Evolutionary conservation across 805 yeast species (phyloP).

Genomic region (Starmerella vaccinii): DNA sequence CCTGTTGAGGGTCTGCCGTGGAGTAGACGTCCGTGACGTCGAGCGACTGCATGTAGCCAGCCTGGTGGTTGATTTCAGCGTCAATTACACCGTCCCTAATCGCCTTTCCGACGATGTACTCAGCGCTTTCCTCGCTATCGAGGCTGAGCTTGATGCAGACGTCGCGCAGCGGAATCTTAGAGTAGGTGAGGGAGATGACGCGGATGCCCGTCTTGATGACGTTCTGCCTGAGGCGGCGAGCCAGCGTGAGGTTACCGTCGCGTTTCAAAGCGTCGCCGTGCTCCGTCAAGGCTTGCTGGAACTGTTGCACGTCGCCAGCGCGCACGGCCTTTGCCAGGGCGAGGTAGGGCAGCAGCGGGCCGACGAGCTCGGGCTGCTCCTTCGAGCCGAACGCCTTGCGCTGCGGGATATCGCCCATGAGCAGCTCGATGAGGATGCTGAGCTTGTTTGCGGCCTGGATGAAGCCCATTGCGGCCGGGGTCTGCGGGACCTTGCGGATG

Average conservation of each 20-base stretch:
- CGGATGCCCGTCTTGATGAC: constrained; percentile 97
- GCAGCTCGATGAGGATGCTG: constrained; percentile 74
- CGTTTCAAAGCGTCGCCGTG: constrained; percentile 52
- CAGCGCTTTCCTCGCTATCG: constrained; percentile 92
- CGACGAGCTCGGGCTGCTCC: constrained; percentile 48
- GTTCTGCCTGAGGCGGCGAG: constrained; percentile 83
- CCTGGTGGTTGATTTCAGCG: constrained; percentile 81
- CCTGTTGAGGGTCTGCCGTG: constrained; percentile 73
- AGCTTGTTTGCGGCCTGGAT: constrained; percentile 82
- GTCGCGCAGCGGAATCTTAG: constrained; percentile 82
- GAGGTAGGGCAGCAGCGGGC: constrained; percentile 67
- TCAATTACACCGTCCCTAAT: constrained; percentile 96
- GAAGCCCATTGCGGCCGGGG: constrained; percentile 73
- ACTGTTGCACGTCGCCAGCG: constrained; percentile 75
- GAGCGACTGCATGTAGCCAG: constrained; percentile 82
- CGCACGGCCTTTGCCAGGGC: constrained; percentile 86
- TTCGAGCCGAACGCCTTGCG: constrained; percentile 49
- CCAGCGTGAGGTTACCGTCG: constrained; percentile 77
- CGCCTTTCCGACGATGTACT: constrained; percentile 92
- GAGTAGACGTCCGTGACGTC: constrained; percentile 81
- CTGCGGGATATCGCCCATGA: constrained; percentile 96
- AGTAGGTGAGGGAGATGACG: constrained; percentile 81
- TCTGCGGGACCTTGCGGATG: constrained; percentile 91
- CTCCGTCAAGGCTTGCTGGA: constrained; percentile 57
- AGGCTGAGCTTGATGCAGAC: constrained; percentile 84